These are phyloP conservation scores for Ogataea pilisensis DNA, from an alignment of 805 yeast genomes.

Conservation along the genomic window DNA sequence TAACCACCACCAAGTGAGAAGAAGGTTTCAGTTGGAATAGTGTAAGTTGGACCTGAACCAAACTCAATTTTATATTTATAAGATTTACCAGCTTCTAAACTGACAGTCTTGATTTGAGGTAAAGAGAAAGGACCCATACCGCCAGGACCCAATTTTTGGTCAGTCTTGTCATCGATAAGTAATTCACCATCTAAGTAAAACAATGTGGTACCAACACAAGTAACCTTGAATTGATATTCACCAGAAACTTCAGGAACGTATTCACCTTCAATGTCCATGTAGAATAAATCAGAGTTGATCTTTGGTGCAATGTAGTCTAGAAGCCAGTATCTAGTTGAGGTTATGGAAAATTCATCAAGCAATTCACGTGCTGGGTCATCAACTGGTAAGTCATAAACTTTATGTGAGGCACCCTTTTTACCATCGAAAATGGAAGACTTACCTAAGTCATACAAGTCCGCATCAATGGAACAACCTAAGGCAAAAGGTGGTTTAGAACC, in stretches of 20 bases:
- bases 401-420: slow-evolving; percentile 22
- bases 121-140: slow-evolving; percentile 54
- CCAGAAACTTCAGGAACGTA: slow-evolving; percentile 46
- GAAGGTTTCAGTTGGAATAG: slow-evolving; percentile 3
- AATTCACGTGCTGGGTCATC: slow-evolving; percentile 14
- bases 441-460: slow-evolving; percentile 7
- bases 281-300: slow-evolving; percentile 29
- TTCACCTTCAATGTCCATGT: slow-evolving; percentile 40
- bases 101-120: slow-evolving; percentile 39
- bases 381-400: slow-evolving; percentile 22
- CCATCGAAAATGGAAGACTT: slow-evolving; percentile 3
- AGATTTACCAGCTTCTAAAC: slow-evolving; percentile 39
- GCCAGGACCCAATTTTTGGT: slow-evolving; percentile 44
- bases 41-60: slow-evolving; percentile 44
- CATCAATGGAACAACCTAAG: slow-evolving; percentile 29
- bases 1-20: slow-evolving; percentile 17
- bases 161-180: slow-evolving; percentile 52
- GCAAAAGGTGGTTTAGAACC: slow-evolving; percentile 25
- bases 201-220: slow-evolving; percentile 52
- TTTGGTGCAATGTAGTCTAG: slow-evolving; percentile 28
- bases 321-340: slow-evolving; percentile 6
- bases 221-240: slow-evolving; percentile 47
- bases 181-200: slow-evolving; percentile 48
- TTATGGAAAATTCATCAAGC: slow-evolving; percentile 21
- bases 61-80: slow-evolving; percentile 46